Evolutionary conservation across 768 basidiomycete species (phyloP).

Genomic region (Psilocybe subaeruginosa): DNA sequence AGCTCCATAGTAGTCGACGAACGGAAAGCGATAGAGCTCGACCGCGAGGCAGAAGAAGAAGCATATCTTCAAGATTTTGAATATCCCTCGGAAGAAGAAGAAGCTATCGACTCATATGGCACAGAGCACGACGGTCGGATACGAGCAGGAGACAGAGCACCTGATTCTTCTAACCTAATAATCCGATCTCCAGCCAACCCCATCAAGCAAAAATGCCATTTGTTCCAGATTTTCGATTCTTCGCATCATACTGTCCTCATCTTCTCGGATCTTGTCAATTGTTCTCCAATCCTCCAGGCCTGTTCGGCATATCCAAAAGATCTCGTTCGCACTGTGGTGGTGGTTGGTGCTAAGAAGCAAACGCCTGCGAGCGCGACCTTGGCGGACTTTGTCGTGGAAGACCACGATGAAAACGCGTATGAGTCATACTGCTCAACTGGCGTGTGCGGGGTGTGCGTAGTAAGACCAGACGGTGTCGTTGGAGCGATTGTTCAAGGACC

Average conservation of each 20-base stretch:
- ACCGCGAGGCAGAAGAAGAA: conserved; percentile 13
- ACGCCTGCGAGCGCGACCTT: conserved; percentile 10
- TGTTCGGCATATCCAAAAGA: conserved; percentile 24
- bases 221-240: conserved; percentile 39
- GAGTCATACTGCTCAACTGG: conserved; percentile 36
- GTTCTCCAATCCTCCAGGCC: conserved; percentile 17
- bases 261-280: conserved; percentile 31
- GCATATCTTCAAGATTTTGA: conserved; percentile 21
- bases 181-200: conserved; percentile 17
- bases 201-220: conserved; percentile 21
- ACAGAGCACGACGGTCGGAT: conserved; percentile 22
- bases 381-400: conserved; percentile 37
- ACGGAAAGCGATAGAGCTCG: conserved; percentile 8
- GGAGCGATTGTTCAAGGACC: conserved; percentile 40
- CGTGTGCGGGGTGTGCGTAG: conserved; percentile 35
- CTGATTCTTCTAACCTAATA: conserved; percentile 36
- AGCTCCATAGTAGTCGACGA: conserved; percentile 52
- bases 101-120: conserved; percentile 28
- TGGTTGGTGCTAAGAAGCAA: conserved; percentile 22
- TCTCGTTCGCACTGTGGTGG: conserved; percentile 29
- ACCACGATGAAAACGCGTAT: conserved; percentile 40
- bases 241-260: conserved; percentile 44
- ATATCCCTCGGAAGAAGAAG: conserved; percentile 12
- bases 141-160: conserved; percentile 51
- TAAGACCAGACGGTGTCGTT: conserved; percentile 50